Base-by-base conservation (phyloP, 352 stramenopile species). In the Pythium sukuiense region DNA sequence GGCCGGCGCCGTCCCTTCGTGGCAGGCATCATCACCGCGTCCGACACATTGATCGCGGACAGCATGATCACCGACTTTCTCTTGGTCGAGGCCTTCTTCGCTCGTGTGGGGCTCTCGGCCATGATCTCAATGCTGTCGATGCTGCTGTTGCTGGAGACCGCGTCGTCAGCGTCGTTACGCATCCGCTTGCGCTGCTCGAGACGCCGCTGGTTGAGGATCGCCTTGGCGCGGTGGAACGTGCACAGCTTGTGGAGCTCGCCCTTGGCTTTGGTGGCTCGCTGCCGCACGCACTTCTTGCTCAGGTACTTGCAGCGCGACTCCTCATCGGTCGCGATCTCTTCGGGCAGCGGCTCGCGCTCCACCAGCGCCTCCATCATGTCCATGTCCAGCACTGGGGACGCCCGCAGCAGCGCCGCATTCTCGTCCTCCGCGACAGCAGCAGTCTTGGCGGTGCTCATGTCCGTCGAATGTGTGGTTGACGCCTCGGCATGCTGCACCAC, bases 221-320 rank as follows among this genome's bases (percentile, higher is more conserved):
- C 69, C 54, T 77, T 76, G 49, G 59, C 49, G 59, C 72, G 69
- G 65, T 79, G 72, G 62, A 70, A 76, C 61, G 58, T 65, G 48
- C 72, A 79, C 29, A 79, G 60, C 45, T 70, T 74, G 70, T 79
- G 72, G 27, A 69, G 63, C 45, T 64, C 54, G 53, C 72, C 72
- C 14, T 74, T 72, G 65, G 56, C 65, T 50, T 79, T 79, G 59
- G 52, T 69, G 11, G 66, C 55, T 27, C 72, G 72, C 46, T 33
- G 14, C 16, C 49, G 61, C 9, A 65, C 20, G 20, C 72, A 79
- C 35, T 63, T 58, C 27, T 75, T 74, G 67, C 67, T 76, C 30
- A 70, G 57, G 69, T 79, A 79, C 63, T 76, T 72, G 69, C 72
- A 79, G 49, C 67, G 67, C 43, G 55, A 56, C 14, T 45, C 56